Percentiles rank a stretch among this genome's conserved stretches.
These are phyloP conservation scores for Nicotiana attenuata DNA, from an alignment of 257 asterid species.

Conservation along the genomic window DNA sequence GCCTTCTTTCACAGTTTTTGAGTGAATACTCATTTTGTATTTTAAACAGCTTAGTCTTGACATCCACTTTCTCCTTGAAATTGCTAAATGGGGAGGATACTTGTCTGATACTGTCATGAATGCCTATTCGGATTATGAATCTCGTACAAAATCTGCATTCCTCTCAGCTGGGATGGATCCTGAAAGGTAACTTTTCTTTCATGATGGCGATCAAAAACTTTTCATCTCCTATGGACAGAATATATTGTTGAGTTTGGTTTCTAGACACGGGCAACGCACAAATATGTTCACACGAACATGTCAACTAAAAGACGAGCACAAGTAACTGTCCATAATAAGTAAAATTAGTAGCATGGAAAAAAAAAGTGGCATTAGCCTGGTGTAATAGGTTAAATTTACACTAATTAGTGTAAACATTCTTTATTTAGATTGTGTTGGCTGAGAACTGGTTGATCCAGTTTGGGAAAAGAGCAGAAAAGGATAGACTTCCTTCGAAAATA, in stretches of 20 bases:
- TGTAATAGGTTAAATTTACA: not conserved
- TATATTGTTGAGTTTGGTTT: not conserved
- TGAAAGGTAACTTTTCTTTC: conserved; percentile 35
- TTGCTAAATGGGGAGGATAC: conserved; percentile 53
- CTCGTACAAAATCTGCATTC: conserved; percentile 30
- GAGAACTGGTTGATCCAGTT: no score
- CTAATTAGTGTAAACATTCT: not conserved
- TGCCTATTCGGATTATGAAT: conserved; percentile 20
- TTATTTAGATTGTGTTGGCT: no score
- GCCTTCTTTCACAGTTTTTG: not conserved
- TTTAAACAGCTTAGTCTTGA: conserved; percentile 47
- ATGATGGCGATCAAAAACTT: not conserved
- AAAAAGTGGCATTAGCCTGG: not conserved
- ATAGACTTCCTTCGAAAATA: not conserved
- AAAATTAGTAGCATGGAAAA: not conserved
- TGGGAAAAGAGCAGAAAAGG: not conserved
- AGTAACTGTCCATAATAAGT: not conserved
- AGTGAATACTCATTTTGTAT: not conserved
- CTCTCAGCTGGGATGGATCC: conserved; percentile 31
- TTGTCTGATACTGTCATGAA: conserved; percentile 30
- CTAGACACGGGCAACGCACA: not conserved
- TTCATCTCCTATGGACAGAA: not conserved
- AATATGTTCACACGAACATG: not conserved
- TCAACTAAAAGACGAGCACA: not conserved
- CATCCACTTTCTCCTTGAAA: conserved; percentile 59